Evolutionary conservation across 768 basidiomycete genomes (phyloP).

Genomic region (Cyclocybe aegerita): DNA sequence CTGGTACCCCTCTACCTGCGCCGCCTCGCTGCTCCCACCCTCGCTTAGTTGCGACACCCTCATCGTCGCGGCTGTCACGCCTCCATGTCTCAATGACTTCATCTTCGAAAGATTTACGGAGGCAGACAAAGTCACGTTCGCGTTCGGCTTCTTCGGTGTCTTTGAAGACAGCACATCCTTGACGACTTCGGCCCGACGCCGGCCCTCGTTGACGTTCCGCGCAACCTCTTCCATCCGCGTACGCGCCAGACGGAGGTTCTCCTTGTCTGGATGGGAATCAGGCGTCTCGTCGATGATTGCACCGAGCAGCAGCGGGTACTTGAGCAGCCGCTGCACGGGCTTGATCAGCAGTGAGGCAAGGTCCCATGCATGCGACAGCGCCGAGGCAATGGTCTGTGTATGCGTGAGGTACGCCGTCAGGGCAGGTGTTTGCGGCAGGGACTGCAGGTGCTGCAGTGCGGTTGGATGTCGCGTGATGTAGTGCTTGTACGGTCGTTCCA

Average conservation of each 20-base stretch:
- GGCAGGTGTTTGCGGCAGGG: constrained; percentile 50
- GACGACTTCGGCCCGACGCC: constrained; percentile 75
- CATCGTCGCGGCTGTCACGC: constrained; percentile 24
- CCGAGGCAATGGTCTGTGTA: constrained; percentile 64
- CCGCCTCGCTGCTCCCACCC: constrained; percentile 34
- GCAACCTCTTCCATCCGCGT: constrained; percentile 71
- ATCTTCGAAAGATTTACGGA: constrained; percentile 62
- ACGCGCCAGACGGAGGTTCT: constrained; percentile 51
- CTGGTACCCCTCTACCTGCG: constrained; percentile 54
- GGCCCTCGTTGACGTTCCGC: constrained; percentile 74
- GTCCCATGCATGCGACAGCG: constrained; percentile 88
- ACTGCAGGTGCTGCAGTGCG: constrained; percentile 66
- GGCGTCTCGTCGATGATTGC: constrained; percentile 78
- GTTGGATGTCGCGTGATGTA: constrained; percentile 82
- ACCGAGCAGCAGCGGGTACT: constrained; percentile 84
- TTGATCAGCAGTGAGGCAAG: constrained; percentile 94
- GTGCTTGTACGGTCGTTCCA: constrained; percentile 72
- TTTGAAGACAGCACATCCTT: constrained; percentile 64
- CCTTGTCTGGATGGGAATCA: constrained; percentile 65
- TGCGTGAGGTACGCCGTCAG: constrained; percentile 66
- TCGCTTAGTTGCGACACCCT: constrained; percentile 15
- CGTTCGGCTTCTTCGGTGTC: constrained; percentile 27
- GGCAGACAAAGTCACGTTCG: constrained; percentile 47
- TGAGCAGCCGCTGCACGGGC: constrained; percentile 93
- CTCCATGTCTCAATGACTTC: constrained; percentile 46